Conservation (phyloP, 257 asterid species). For the Solanum piurae region DNA sequence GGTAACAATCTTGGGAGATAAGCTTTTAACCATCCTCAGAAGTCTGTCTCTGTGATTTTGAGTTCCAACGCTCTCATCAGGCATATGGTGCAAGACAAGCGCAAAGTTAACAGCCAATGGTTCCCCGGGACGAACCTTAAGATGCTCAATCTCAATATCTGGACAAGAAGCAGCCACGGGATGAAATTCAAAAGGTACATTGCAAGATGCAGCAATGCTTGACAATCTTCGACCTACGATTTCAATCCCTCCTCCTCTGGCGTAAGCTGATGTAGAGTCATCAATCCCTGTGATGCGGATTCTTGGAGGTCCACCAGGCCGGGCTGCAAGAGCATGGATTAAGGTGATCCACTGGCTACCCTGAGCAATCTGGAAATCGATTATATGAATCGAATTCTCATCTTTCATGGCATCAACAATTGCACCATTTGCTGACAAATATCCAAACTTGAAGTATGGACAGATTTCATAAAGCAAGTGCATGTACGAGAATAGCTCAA, state of each 20-base stretch:
- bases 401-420: conserved; percentile 24
- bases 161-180: conserved; percentile 5
- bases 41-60: conserved; percentile 18
- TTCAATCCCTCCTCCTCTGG: conserved; percentile 24
- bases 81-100: conserved; percentile 18
- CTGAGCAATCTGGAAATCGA: conserved; percentile 21
- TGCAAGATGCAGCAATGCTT: conserved; percentile 12
- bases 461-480: conserved; percentile 22
- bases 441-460: conserved; percentile 25
- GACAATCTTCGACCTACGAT: conserved; percentile 15
- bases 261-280: conserved; percentile 16
- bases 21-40: conserved; percentile 17
- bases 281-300: conserved; percentile 24
- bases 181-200: conserved; percentile 16
- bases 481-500: conserved; percentile 17
- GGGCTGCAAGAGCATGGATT: conserved; percentile 17
- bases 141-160: conserved; percentile 11
- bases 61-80: conserved; percentile 16
- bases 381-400: conserved; percentile 13
- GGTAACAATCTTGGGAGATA: conserved; percentile 22
- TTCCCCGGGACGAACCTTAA: conserved; percentile 8
- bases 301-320: conserved; percentile 23
- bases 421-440: conserved; percentile 25
- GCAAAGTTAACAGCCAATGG: conserved; percentile 21
- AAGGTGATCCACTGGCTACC: conserved; percentile 27